Base-by-base conservation (phyloP, 2,329 filamentous ascomycete species). In the Penicillium sp. region DNA sequence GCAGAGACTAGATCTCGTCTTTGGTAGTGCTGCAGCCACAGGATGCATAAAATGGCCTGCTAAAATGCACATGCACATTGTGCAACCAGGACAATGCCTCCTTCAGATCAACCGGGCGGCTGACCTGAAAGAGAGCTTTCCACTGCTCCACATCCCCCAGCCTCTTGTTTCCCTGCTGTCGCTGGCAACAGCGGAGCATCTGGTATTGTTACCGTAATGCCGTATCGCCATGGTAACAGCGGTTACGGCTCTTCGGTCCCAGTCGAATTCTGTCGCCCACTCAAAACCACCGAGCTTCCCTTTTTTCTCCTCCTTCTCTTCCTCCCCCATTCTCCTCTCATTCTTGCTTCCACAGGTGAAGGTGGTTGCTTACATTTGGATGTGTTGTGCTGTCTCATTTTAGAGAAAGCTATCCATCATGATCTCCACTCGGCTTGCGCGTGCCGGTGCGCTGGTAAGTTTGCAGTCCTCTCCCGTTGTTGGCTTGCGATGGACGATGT, bases 381-480 rank as follows among this genome's bases (percentile, higher is more conserved):
- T 69, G 69, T 64, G 64, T 63, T 61, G 61, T 65, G 63, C 59
- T 57, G 60, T 60, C 58, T 62, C 65, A 59, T 60, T 59, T 62
- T 66, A 69, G 65, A 66, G 65, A 68, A 62, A 47, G 47, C 51
- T 65, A 63, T 63, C 57, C 66, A 73, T 63, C 61, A 75, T 75
- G 72, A 71, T 74, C 63, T 71, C 72, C 61, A 66, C 70, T 57
- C 66, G 69, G 66, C 66, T 74, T 58, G 66, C 70, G 66, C 72
- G 72, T 65, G 62, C 68, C 57, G 69, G 70, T 69, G 70, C 67
- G 66, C 66, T 74, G 70, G 72, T 75, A 70, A 57, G 72, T 70
- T 50, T 25, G 37, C 55, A 49, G 36, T 49, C 46, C 49, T 50
- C 49, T 49, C 3, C 35, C 39, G 29, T 45, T 46, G 35, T 41